Evolutionary conservation across 208 protist species (phyloP).

Genomic region (Acanthamoeba healyi): DNA sequence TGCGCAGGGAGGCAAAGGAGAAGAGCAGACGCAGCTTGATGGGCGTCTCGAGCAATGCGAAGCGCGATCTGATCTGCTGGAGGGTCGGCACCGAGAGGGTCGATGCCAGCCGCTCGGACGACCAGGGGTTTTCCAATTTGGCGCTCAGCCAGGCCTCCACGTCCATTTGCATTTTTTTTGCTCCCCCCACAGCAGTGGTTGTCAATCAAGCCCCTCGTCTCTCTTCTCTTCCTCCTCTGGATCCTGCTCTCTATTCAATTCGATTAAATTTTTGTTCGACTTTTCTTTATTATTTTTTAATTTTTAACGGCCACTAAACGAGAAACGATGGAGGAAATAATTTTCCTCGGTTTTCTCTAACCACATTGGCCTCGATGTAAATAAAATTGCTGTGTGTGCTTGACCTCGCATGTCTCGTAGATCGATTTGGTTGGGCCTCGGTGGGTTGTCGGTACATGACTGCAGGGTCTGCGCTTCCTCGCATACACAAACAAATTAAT

Average conservation of each 20-base stretch:
- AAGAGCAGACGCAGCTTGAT: slow-evolving; percentile 69
- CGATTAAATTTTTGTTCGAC: neutral
- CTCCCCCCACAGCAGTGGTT: neutral
- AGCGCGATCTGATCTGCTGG: slow-evolving; percentile 19
- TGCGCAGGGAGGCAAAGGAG: slow-evolving; percentile 35
- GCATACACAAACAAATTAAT: neutral
- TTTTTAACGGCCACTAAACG: neutral
- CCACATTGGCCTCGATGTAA: too few species aligned
- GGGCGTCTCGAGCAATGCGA: slow-evolving; percentile 47
- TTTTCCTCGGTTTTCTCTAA: too few species aligned
- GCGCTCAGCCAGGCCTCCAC: slow-evolving; percentile 54
- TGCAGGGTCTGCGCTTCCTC: too few species aligned
- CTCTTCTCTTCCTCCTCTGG: too few species aligned
- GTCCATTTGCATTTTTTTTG: slow-evolving; percentile 16
- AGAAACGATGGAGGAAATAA: neutral
- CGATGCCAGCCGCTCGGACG: slow-evolving; percentile 6
- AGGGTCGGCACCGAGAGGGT: slow-evolving; percentile 9
- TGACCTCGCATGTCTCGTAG: neutral
- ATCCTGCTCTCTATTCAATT: neutral
- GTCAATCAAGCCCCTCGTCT: too few species aligned
- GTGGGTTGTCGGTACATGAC: neutral
- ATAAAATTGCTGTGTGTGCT: too few species aligned
- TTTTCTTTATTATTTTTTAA: too few species aligned
- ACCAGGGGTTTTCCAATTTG: slow-evolving; percentile 63
- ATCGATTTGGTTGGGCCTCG: neutral